phyloP scores from a whole-genome alignment of 257 asterid genomes.

The Scutellaria minor region DNA sequence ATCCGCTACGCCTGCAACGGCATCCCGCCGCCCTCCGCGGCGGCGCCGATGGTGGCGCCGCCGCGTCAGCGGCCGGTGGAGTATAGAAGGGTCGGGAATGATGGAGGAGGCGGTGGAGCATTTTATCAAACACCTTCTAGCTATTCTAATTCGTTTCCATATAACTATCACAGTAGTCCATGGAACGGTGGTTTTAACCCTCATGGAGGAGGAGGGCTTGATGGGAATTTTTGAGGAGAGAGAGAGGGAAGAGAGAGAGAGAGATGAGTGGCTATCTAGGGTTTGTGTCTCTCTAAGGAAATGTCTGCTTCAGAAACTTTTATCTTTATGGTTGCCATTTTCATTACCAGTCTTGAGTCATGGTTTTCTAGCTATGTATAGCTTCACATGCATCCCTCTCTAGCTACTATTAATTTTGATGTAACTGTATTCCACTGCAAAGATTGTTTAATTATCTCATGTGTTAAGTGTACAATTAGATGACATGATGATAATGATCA shows the following conservation, averaged over 20 bases:
- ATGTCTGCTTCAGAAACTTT: slow-evolving; percentile 6
- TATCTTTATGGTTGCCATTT: slow-evolving; percentile 14
- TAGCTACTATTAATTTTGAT: slow-evolving; percentile 11
- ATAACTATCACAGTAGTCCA: slow-evolving; percentile 34
- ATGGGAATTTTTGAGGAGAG: slow-evolving; percentile 37
- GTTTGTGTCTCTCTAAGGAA: slow-evolving; percentile 37
- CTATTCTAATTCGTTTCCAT: slow-evolving; percentile 20
- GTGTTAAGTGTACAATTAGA: background rate
- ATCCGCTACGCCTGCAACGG: slow-evolving; percentile 47
- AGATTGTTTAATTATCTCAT: no score
- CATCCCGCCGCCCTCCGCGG: background rate
- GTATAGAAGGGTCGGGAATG: slow-evolving; percentile 30
- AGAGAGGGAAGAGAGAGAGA: background rate
- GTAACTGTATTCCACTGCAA: slow-evolving; percentile 9
- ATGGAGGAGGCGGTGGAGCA: slow-evolving; percentile 26
- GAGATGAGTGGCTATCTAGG: slow-evolving; percentile 37
- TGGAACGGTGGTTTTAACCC: slow-evolving; percentile 51
- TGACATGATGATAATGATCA: background rate
- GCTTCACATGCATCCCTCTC: slow-evolving; percentile 35
- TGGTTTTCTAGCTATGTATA: slow-evolving; percentile 32
- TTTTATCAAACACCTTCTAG: slow-evolving; percentile 46
- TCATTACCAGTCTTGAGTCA: slow-evolving; percentile 16
- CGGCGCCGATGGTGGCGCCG: slow-evolving; percentile 11
- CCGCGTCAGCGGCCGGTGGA: slow-evolving; percentile 34
- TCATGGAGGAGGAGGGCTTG: slow-evolving; percentile 49